Conservation (phyloP, 306 rosid species). For the Gastrolobium villosum region DNA sequence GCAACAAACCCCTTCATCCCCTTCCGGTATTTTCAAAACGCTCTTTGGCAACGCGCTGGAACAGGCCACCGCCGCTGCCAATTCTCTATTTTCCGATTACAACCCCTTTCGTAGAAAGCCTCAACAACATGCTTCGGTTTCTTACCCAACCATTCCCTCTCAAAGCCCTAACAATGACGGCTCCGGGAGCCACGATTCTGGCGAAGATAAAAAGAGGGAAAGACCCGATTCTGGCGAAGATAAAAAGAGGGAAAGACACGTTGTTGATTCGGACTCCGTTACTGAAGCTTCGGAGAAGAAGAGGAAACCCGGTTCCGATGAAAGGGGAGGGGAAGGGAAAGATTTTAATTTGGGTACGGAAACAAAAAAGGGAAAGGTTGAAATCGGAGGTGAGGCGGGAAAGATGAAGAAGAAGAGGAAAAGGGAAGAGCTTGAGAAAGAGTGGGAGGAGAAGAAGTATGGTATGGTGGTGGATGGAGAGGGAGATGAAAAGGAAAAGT, state of each 20-base stretch:
- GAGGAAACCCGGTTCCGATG: constrained; percentile 45
- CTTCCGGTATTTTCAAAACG: constrained; percentile 61
- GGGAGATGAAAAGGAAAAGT: constrained; percentile 42
- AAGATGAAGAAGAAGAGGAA: constrained; percentile 75
- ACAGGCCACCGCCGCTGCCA: constrained; percentile 28
- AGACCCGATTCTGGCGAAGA: too few species aligned
- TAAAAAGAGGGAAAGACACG: too few species aligned
- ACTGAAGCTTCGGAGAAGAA: constrained; percentile 58
- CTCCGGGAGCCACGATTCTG: constrained; percentile 30
- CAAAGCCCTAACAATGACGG: constrained; percentile 12
- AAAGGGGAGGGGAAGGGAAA: not conserved
- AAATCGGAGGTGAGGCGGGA: not conserved
- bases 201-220: constrained; percentile 54
- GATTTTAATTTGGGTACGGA: constrained; percentile 10
- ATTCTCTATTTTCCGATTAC: constrained; percentile 74
- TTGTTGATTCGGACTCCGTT: constrained; percentile 36
- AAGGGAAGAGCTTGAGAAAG: constrained; percentile 86
- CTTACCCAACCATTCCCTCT: constrained; percentile 12
- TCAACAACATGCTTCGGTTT: constrained; percentile 28
- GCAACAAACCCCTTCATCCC: constrained; percentile 44
- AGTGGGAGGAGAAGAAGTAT: constrained; percentile 80
- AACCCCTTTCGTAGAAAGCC: constrained; percentile 76
- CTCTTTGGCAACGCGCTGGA: constrained; percentile 63
- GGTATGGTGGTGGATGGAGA: constrained; percentile 54
- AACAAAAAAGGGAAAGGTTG: not conserved